Percentiles rank a stretch among this genome's conserved stretches.
Evolutionary conservation across 2,329 filamentous ascomycete genomes (phyloP).

Genomic region (Xylariaceae sp.): DNA sequence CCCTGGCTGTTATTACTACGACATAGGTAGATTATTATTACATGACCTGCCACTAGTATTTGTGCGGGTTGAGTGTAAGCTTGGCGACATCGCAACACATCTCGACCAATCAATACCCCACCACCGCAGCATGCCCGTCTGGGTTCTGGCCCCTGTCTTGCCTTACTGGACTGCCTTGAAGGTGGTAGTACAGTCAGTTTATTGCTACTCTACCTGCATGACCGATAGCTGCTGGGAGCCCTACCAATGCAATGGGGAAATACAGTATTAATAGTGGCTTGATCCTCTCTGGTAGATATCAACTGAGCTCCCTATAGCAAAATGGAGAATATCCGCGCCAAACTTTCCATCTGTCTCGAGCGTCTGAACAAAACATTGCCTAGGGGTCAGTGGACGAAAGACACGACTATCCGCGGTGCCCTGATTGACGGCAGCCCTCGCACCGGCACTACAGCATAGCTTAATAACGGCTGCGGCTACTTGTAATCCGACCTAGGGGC

Average conservation of each 20-base stretch:
- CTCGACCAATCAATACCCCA: slow-evolving; percentile 4
- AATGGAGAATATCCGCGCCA: neutral
- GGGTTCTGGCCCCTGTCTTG: slow-evolving; percentile 12
- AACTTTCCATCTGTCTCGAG: neutral
- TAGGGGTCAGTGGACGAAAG: slow-evolving; percentile 3
- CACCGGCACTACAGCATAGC: neutral
- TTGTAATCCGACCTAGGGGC: neutral
- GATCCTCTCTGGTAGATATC: slow-evolving; percentile 10
- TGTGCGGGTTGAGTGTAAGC: too few species aligned
- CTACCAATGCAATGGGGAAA: neutral
- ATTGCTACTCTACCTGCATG: slow-evolving; percentile 23
- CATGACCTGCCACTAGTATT: too few species aligned
- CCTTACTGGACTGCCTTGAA: slow-evolving; percentile 25
- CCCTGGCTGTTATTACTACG: neutral
- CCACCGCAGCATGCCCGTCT: slow-evolving; percentile 9
- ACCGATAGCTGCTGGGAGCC: slow-evolving; percentile 19
- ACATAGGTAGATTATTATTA: neutral
- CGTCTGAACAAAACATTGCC: neutral
- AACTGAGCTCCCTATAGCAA: slow-evolving; percentile 1
- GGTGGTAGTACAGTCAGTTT: slow-evolving; percentile 11
- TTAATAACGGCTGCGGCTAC: neutral
- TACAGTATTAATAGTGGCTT: slow-evolving; percentile 24
- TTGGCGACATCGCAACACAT: too few species aligned
- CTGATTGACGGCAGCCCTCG: too few species aligned
- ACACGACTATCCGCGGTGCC: slow-evolving; percentile 1